Percentiles rank a stretch among this genome's conserved stretches.
Evolutionary conservation across 441 rosid species (phyloP).

Genomic region (Corymbia calophylla): DNA sequence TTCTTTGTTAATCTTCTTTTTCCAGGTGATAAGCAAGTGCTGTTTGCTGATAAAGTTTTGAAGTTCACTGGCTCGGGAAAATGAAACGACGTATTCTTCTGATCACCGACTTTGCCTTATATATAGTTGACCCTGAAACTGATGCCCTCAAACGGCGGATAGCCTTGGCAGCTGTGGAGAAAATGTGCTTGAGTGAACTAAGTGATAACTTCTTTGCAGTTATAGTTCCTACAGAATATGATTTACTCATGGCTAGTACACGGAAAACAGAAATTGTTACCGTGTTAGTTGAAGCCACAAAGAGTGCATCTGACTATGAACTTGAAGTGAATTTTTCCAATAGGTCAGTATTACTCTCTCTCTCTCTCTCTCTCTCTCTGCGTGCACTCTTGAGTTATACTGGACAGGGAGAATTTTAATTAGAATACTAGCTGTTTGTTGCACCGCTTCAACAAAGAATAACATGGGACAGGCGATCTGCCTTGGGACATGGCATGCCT

Average conservation of each 20-base stretch:
- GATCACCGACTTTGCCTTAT: constrained; percentile 78
- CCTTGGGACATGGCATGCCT: not conserved
- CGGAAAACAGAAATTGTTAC: constrained; percentile 88
- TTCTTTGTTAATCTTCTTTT: not conserved
- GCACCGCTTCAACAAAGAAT: not conserved
- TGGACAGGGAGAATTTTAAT: not conserved
- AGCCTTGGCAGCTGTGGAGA: constrained; percentile 79
- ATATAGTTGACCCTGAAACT: constrained; percentile 74
- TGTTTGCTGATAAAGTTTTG: constrained; percentile 85
- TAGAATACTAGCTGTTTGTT: not conserved
- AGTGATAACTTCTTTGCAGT: constrained; percentile 88
- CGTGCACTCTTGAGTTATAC: not conserved
- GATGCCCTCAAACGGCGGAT: constrained; percentile 71
- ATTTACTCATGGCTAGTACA: constrained; percentile 86
- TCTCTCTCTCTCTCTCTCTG: not conserved
- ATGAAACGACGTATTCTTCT: constrained; percentile 71
- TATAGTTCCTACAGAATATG: constrained; percentile 86
- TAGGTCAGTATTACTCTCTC: constrained; percentile 35
- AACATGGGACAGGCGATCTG: not conserved
- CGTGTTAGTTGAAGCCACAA: constrained; percentile 71
- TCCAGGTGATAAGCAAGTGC: constrained; percentile 66
- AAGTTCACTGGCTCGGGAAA: constrained; percentile 90
- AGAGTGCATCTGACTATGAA: constrained; percentile 62
- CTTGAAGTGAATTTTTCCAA: constrained; percentile 76
- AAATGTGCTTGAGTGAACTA: constrained; percentile 70